Percentiles rank a stretch among this genome's conserved stretches.
Conservation (phyloP, 495 filamentous ascomycete genomes). For the Podospora appendiculata region DNA sequence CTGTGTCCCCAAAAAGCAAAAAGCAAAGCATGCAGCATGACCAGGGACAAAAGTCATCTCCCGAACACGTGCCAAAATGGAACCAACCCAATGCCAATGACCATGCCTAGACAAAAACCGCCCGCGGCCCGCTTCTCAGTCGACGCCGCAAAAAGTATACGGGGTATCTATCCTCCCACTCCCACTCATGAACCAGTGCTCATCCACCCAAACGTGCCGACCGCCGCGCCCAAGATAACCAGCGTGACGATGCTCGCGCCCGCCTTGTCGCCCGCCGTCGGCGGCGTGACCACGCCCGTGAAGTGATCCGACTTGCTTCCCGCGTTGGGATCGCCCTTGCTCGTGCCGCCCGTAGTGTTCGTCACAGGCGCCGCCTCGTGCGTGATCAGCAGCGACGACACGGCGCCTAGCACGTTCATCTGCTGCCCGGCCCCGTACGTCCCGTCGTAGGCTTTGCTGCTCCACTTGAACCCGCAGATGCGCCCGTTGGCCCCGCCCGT, state of each 20-base stretch:
- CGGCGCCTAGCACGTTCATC: conserved; percentile 59
- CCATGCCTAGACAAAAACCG: background rate
- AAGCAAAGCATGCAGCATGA: background rate
- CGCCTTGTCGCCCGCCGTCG: conserved; percentile 54
- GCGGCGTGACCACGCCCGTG: conserved; percentile 13
- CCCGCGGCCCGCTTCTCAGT: background rate
- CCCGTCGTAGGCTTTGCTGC: conserved; percentile 49
- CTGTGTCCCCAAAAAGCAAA: background rate
- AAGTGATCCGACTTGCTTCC: conserved; percentile 31
- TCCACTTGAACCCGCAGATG: conserved; percentile 68
- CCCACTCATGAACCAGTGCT: conserved; percentile 21
- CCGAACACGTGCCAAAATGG: background rate
- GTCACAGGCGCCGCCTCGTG: conserved; percentile 44
- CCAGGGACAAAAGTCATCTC: too few species aligned
- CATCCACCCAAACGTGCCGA: conserved; percentile 42
- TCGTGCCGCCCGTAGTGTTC: conserved; percentile 53
- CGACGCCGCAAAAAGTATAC: background rate
- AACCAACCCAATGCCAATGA: background rate
- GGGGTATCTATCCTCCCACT: background rate
- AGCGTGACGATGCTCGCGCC: conserved; percentile 60
- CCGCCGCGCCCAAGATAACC: conserved; percentile 26
- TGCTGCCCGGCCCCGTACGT: conserved; percentile 56
- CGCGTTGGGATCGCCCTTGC: conserved; percentile 53
- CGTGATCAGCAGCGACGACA: conserved; percentile 46
- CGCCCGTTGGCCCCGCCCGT: conserved; percentile 48